Conservation (phyloP, 140 eudicot species). For the Bidens hawaiensis region DNA sequence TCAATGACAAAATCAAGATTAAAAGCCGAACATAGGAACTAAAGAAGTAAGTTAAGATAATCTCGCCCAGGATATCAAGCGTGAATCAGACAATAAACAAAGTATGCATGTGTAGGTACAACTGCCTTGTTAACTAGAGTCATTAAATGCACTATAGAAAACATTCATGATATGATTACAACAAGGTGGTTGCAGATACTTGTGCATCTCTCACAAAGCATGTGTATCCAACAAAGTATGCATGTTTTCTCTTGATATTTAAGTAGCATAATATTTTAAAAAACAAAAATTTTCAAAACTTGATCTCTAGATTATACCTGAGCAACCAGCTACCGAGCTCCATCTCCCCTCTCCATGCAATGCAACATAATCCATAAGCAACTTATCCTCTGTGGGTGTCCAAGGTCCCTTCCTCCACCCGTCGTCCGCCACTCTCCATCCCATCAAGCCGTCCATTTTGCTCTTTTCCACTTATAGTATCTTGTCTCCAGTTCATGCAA, state of each 20-base stretch:
- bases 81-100: too few species aligned
- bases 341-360: slow-evolving; percentile 86
- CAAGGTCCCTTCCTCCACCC: slow-evolving; percentile 97
- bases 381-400: slow-evolving; percentile 84
- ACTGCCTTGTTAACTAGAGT: background rate
- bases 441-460: slow-evolving; percentile 36
- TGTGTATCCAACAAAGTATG: background rate
- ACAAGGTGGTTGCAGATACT: background rate
- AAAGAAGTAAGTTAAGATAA: too few species aligned
- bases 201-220: background rate
- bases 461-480: slow-evolving; percentile 1
- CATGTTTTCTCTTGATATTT: background rate
- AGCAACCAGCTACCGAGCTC: slow-evolving; percentile 65
- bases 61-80: too few species aligned
- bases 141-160: too few species aligned
- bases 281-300: background rate
- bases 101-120: background rate
- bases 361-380: slow-evolving; percentile 56
- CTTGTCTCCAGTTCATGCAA: slow-evolving; percentile 38
- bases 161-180: too few species aligned
- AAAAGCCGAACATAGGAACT: background rate
- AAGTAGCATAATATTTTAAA: background rate
- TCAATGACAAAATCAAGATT: background rate
- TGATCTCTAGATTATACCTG: slow-evolving; percentile 42
- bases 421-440: slow-evolving; percentile 44